Conservation (phyloP, 1,284 basidiomycete genomes). For the Amylostereum chailletii region DNA sequence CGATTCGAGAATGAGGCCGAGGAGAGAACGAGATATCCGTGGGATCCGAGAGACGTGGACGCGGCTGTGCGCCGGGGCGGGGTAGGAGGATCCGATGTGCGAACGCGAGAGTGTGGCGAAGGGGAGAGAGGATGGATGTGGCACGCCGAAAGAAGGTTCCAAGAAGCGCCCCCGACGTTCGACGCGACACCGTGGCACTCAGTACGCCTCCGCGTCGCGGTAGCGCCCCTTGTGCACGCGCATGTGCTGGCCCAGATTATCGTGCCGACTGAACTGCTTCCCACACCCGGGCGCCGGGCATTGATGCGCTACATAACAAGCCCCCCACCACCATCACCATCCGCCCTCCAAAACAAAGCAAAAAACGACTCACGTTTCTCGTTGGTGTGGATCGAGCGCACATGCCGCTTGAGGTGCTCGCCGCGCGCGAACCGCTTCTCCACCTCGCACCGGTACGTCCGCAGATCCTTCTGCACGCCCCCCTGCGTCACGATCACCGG, state of each 20-base stretch:
- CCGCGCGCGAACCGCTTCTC: slow-evolving; percentile 66
- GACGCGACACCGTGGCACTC: slow-evolving; percentile 18
- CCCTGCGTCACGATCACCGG: slow-evolving; percentile 30
- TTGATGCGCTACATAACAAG: slow-evolving; percentile 47
- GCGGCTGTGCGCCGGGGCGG: too few relatives aligned
- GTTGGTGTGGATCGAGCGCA: slow-evolving; percentile 67
- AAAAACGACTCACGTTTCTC: slow-evolving; percentile 55
- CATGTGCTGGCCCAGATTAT: slow-evolving; percentile 79
- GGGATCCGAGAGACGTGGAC: too few relatives aligned
- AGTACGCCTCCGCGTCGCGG: too few relatives aligned
- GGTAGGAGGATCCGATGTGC: too few relatives aligned
- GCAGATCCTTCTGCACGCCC: slow-evolving; percentile 31
- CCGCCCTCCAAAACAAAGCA: background rate
- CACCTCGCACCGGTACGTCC: slow-evolving; percentile 62
- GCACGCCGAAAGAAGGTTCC: background rate
- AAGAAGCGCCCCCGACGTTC: slow-evolving; percentile 4
- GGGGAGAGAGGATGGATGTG: background rate
- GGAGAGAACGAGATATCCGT: slow-evolving; percentile 22
- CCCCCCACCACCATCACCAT: too few relatives aligned
- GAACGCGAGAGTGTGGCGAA: background rate
- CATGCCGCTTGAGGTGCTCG: slow-evolving; percentile 74
- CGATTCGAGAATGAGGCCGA: slow-evolving; percentile 67
- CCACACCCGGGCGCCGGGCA: slow-evolving; percentile 72
- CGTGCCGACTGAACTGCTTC: slow-evolving; percentile 79
- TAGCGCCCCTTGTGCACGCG: slow-evolving; percentile 52